Percentiles rank a stretch among this genome's conserved stretches.
phyloP scores from a whole-genome alignment of 495 filamentous ascomycete species.

The Hyaloscypha bicolor region DNA sequence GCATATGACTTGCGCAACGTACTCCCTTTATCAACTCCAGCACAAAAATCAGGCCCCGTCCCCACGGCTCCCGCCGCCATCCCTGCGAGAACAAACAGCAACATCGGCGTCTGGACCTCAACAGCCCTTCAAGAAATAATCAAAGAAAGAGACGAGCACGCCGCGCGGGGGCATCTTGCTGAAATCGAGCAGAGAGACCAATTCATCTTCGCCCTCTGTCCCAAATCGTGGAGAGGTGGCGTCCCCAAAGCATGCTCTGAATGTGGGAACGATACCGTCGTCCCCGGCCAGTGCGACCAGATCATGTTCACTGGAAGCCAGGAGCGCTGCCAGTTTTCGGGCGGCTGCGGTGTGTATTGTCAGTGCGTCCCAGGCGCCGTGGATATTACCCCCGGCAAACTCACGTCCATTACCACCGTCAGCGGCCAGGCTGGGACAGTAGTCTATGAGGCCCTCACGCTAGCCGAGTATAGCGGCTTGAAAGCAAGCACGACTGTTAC shows the following conservation, averaged over 20 bases:
- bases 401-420: constrained; percentile 11
- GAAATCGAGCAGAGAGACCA: constrained; percentile 8
- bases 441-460: constrained; percentile 11
- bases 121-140: constrained; percentile 5
- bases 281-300: constrained; percentile 6
- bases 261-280: constrained; percentile 6
- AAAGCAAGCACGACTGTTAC: constrained; percentile 11
- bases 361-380: background rate
- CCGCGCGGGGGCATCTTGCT: constrained; percentile 8
- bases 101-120: constrained; percentile 7
- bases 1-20: constrained; percentile 11
- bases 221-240: constrained; percentile 4
- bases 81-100: constrained; percentile 13
- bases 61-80: constrained; percentile 10
- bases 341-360: constrained; percentile 9
- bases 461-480: constrained; percentile 10
- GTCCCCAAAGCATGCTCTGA: constrained; percentile 11
- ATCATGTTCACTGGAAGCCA: constrained; percentile 13
- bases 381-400: constrained; percentile 7
- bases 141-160: constrained; percentile 11
- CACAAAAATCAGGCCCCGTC: constrained; percentile 11
- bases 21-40: constrained; percentile 10
- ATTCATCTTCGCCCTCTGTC: constrained; percentile 8
- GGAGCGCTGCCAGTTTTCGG: constrained; percentile 2
- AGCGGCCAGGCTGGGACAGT: constrained; percentile 11